Evolutionary conservation across 306 rosid species (phyloP).

Genomic region (Pyrus betulifolia): DNA sequence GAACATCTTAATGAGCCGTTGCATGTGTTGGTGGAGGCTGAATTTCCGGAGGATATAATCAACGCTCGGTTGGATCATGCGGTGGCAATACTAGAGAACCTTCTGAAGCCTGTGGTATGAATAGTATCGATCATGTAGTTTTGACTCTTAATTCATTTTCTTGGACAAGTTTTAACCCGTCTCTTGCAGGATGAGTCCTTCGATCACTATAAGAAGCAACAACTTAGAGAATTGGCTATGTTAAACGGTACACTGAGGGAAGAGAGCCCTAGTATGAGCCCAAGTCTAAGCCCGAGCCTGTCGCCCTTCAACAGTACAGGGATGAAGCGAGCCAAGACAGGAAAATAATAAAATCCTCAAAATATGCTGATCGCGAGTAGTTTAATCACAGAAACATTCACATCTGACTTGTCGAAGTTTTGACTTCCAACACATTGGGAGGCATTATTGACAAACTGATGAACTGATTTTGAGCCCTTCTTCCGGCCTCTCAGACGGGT

Average conservation of each 20-base stretch:
- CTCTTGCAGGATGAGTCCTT: conserved; percentile 70
- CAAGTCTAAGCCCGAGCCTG: conserved; percentile 81
- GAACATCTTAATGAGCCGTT: conserved; percentile 89
- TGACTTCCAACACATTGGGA: conserved; percentile 22
- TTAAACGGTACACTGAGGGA: conserved; percentile 86
- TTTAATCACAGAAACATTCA: conserved; percentile 14
- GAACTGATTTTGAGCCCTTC: conserved; percentile 12
- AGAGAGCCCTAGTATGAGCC: conserved; percentile 93
- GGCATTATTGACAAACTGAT: conserved; percentile 23
- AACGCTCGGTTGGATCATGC: conserved; percentile 83
- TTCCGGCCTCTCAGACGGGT: conserved; percentile 13
- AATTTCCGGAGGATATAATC: conserved; percentile 75
- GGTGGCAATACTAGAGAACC: conserved; percentile 67
- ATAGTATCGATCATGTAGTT: neutral
- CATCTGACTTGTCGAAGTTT: conserved; percentile 23
- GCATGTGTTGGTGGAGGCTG: conserved; percentile 88
- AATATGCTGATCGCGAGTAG: conserved; percentile 1
- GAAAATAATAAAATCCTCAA: conserved; percentile 47
- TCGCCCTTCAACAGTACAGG: conserved; percentile 81
- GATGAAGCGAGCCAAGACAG: conserved; percentile 89
- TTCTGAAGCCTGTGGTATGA: conserved; percentile 87
- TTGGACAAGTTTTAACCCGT: neutral
- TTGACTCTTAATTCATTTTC: neutral
- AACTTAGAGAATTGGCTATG: conserved; percentile 78
- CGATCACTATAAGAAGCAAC: conserved; percentile 88